phyloP scores from a whole-genome alignment of 106 monocot species.

The Platanthera zijinensis region DNA sequence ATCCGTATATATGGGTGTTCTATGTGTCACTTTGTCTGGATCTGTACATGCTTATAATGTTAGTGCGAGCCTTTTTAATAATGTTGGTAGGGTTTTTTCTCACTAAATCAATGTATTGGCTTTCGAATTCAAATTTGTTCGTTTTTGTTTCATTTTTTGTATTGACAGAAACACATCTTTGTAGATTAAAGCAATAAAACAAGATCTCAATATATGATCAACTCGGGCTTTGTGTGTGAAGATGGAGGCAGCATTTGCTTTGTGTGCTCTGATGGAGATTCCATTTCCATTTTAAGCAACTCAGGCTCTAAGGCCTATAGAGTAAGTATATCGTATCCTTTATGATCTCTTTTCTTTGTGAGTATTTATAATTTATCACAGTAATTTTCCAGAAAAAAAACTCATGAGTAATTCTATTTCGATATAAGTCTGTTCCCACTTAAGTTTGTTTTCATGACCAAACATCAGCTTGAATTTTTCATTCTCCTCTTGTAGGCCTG shows the following conservation, averaged over 20 bases:
- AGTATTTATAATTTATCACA: neutral
- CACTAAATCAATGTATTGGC: too few species aligned
- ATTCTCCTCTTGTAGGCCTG: constrained; percentile 43
- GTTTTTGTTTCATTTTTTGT: too few species aligned
- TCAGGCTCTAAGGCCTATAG: constrained; percentile 33
- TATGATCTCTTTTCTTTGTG: neutral
- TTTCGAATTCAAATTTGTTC: too few species aligned
- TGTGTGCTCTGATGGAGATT: too few species aligned
- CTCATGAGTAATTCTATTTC: too few species aligned
- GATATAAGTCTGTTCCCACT: neutral
- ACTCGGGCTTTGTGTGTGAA: too few species aligned
- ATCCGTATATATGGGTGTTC: constrained; percentile 98
- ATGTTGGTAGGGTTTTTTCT: too few species aligned
- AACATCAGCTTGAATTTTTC: neutral
- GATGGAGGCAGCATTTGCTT: too few species aligned
- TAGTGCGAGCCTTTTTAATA: too few species aligned
- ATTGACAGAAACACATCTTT: too few species aligned
- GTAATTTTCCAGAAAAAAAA: constrained; percentile 28
- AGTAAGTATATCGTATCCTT: constrained; percentile 24
- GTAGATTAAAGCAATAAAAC: too few species aligned
- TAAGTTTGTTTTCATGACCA: neutral
- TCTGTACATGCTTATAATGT: constrained; percentile 65
- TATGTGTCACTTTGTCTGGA: constrained; percentile 95
- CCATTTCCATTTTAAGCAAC: constrained; percentile 25
- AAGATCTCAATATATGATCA: too few species aligned